Evolutionary conservation across 2,329 filamentous ascomycete species (phyloP), one percentile per base, ranked within the genome.

Genomic region (Cryphonectria japonica): DNA sequence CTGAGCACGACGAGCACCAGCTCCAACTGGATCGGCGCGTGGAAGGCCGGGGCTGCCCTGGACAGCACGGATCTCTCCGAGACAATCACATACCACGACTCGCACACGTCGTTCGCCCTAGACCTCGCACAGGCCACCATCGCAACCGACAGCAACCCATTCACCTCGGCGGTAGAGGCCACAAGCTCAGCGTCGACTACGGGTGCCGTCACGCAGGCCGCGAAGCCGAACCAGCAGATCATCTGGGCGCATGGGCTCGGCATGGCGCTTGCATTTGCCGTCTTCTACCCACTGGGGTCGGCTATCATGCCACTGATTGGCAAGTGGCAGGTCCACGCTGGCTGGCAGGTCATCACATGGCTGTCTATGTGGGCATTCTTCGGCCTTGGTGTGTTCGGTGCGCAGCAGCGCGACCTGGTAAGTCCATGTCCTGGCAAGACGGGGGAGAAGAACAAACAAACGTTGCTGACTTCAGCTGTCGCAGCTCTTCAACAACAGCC

Each of bases 351-450:
- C 1, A 69, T 89, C 19, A 82, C 83, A 60, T 87, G 89, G 76
- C 71, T 87, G 22, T 79, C 84, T 54, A 88, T 91, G 85, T 89
- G 89, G 83, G 85, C 81, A 16, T 88, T 86, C 19, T 88, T 92
- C 68, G 88, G 81, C 3, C 75, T 91, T 19, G 90, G 90, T 26
- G 80, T 89, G 43, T 81, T 84, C 57, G 77, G 83, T 4, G 83
- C 86, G 22, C 75, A 80, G 13, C 79, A 83, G n/a, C 75, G 76
- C 0, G 77, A 79, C 59, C 76, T 78, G 73, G 86, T 88, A 80
- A 69, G 70, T 72, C 9, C 22, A 22, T 43, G 9, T n/a, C 19
- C 6, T 1, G 46, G 46, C 32, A 8, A 6, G 34, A 11, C 8
- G 26, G 32, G 13, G n/a, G 16, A 3, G 16, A 16, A 13, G 4